These are phyloP conservation scores for Saksenaea oblongispora DNA, from an alignment of 371 early-diverging fungal genomes.

Conservation along the genomic window DNA sequence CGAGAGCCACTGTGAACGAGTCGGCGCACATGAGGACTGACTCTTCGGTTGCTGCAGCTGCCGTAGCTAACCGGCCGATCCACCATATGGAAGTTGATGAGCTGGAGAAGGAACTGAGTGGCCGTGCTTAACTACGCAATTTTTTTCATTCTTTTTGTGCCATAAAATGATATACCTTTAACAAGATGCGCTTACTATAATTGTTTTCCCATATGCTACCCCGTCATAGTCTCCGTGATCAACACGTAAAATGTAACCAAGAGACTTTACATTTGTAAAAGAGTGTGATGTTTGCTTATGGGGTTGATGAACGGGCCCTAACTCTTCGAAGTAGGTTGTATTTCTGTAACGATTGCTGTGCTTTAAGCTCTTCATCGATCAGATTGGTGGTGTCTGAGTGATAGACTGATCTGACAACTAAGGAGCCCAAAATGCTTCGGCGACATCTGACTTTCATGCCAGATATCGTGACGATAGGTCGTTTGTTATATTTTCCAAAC, in stretches of 20 bases:
- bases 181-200: background rate
- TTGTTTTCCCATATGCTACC: background rate
- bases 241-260: too few species aligned
- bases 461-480: background rate
- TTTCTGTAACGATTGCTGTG: too few species aligned
- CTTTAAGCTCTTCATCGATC: too few species aligned
- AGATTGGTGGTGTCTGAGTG: background rate
- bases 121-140: conserved; percentile 27
- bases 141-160: conserved; percentile 7
- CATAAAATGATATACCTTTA: background rate
- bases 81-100: conserved; percentile 60
- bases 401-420: background rate
- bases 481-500: background rate
- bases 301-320: too few species aligned
- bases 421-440: background rate
- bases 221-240: too few species aligned
- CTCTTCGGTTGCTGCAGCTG: conserved; percentile 26
- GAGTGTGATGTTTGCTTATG: too few species aligned
- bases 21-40: conserved; percentile 20
- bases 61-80: conserved; percentile 18
- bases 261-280: too few species aligned
- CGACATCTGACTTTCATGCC: background rate
- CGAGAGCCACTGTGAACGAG: conserved; percentile 16
- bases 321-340: too few species aligned
- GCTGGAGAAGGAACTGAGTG: conserved; percentile 62